Evolutionary conservation across 2,329 filamentous ascomycete species (phyloP), one percentile per base, ranked within the genome.

Genomic region (Aaosphaeria arxii): DNA sequence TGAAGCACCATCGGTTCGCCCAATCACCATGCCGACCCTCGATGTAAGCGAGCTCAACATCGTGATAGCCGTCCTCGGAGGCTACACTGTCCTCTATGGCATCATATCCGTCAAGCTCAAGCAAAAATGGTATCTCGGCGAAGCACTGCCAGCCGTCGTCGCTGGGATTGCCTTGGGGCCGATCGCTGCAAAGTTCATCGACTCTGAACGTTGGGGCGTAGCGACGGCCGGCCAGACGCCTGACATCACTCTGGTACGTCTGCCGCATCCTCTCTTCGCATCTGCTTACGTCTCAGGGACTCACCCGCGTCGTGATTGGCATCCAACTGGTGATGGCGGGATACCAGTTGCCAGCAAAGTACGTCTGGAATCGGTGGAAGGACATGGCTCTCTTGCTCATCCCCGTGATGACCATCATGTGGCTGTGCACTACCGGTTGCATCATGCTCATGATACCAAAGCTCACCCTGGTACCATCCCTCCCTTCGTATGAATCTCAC

Each of bases 251-350:
- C 66, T 71, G 39, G 39, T 40, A 47, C 70, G 71, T 61, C 39
- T 55, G 4, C 17, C 17, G 17, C 17, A 24, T 24, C 17, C 17
- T 24, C 17, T 24, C 17, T 24, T 24, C 3, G 17, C 17, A 2
- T 24, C 17, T 24, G 17, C 17, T 24, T 24, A 24, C 17, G 9
- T n/a, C 7, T 32, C 70, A 40, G 56, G 75, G 74, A n/a, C 56
- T 83, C 7, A 74, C 74, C 51, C 73, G 81, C 24, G 70, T 84
- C 31, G 78, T 83, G 49, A 82, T 84, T 47, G 78, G 80, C 1
- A 73, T 84, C 3, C 81, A 83, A 54, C 71, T 83, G 30, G 71
- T 83, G 36, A 83, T 83, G 50, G 80, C 78, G 2, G 81, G 81
- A 30, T 83, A 79, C 55, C 79, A 84, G 56, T 64, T 84, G 1